Evolutionary conservation across 768 basidiomycete species (phyloP).

Genomic region (Russula earlei): DNA sequence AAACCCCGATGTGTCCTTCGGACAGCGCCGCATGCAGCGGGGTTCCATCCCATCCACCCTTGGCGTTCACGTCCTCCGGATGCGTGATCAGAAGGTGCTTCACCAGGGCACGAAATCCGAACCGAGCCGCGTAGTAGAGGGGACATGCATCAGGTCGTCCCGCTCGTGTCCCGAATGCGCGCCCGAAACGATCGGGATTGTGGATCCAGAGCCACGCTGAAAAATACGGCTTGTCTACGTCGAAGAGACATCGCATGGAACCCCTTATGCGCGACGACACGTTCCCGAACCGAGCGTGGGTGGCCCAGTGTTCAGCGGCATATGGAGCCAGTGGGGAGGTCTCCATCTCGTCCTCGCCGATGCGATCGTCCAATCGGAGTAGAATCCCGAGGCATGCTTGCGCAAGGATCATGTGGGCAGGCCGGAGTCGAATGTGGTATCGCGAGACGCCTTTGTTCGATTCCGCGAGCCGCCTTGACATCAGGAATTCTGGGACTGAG

Average conservation of each 20-base stretch:
- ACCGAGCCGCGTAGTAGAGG: too few species aligned
- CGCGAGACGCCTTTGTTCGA: not conserved
- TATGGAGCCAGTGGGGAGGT: not conserved
- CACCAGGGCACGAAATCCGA: too few species aligned
- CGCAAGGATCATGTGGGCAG: not conserved
- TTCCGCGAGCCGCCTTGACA: not conserved
- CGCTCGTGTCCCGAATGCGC: too few species aligned
- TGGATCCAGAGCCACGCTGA: too few species aligned
- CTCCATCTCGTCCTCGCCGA: not conserved
- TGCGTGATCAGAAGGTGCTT: too few species aligned
- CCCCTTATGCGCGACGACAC: too few species aligned
- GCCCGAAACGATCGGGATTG: too few species aligned
- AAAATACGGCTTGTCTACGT: slow-evolving; percentile 34
- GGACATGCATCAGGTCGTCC: too few species aligned
- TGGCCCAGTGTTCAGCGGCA: not conserved
- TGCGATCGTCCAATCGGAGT: not conserved
- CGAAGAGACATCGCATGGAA: slow-evolving; percentile 29
- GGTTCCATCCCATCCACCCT: too few species aligned
- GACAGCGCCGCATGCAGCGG: too few species aligned
- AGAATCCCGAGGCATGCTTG: not conserved
- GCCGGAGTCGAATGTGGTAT: not conserved
- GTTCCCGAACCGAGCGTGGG: not conserved
- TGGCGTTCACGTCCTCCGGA: too few species aligned
- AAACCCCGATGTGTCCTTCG: too few species aligned
- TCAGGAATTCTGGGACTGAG: not conserved